phyloP scores from a whole-genome alignment of 441 rosid species.

The Omphalea diandra region DNA sequence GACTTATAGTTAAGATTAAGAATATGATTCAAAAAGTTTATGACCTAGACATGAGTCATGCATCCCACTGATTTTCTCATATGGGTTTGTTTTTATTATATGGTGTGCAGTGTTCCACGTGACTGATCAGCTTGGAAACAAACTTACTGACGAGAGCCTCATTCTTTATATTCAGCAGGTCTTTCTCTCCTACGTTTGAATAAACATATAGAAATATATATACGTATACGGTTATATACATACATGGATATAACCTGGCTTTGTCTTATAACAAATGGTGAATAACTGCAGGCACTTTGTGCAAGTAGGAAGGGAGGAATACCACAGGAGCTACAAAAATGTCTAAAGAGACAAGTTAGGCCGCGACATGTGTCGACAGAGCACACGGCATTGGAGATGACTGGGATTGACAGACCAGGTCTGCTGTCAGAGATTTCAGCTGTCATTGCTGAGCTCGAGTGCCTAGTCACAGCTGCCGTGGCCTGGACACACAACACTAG shows the following conservation, averaged over 20 bases:
- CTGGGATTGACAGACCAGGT: slow-evolving; percentile 70
- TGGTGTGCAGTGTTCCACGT: slow-evolving; percentile 82
- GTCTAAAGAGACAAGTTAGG: slow-evolving; percentile 46
- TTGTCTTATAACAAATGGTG: background rate
- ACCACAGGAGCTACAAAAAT: slow-evolving; percentile 44
- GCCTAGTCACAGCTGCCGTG: slow-evolving; percentile 65
- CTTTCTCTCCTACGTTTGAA: background rate
- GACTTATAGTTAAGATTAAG: background rate
- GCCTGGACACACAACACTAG: slow-evolving; percentile 88
- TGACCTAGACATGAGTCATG: slow-evolving; percentile 24
- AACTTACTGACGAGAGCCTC: slow-evolving; percentile 73
- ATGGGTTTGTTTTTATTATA: slow-evolving; percentile 22
- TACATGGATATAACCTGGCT: too few species aligned
- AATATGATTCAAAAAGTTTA: background rate
- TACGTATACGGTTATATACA: background rate
- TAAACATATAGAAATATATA: background rate
- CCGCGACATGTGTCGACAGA: slow-evolving; percentile 58
- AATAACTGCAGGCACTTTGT: slow-evolving; percentile 64
- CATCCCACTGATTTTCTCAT: slow-evolving; percentile 18
- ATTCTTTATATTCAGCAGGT: slow-evolving; percentile 83
- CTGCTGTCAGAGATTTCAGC: slow-evolving; percentile 78
- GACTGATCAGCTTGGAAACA: slow-evolving; percentile 88
- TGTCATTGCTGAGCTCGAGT: slow-evolving; percentile 53
- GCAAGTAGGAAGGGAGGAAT: slow-evolving; percentile 46
- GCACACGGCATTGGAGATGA: slow-evolving; percentile 74